phyloP scores from a whole-genome alignment of 1,139 yeast species.

The Candida sanyaensis region DNA sequence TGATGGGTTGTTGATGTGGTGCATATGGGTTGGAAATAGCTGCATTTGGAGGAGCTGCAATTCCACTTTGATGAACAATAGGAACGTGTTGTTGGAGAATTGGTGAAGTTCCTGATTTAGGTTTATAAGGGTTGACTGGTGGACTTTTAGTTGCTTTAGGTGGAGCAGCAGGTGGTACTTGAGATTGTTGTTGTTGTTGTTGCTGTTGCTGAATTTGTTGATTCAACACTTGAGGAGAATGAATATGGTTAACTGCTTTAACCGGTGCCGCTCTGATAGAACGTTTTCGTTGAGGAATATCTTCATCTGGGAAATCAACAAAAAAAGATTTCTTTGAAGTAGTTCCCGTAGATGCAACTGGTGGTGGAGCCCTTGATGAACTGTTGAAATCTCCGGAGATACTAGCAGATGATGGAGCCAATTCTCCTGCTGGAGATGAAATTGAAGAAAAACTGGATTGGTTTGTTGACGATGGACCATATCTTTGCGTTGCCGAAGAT shows the following conservation, averaged over 20 bases:
- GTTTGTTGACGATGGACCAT: slow-evolving; percentile 21
- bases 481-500: slow-evolving; percentile 18
- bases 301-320: slow-evolving; percentile 51
- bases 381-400: slow-evolving; percentile 1
- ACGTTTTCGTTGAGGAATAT: slow-evolving; percentile 26
- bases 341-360: slow-evolving; percentile 6
- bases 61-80: slow-evolving; percentile 11
- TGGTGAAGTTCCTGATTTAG: slow-evolving; percentile 17
- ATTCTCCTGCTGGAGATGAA: slow-evolving; percentile 15
- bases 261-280: slow-evolving; percentile 34
- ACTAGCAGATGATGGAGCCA: slow-evolving; percentile 5
- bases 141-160: slow-evolving; percentile 16
- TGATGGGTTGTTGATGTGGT: slow-evolving; percentile 4
- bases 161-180: slow-evolving; percentile 11
- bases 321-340: slow-evolving; percentile 46
- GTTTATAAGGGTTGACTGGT: slow-evolving; percentile 18
- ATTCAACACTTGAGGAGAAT: slow-evolving; percentile 7
- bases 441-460: slow-evolving; percentile 11
- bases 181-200: slow-evolving; percentile 3
- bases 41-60: slow-evolving; percentile 21
- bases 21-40: slow-evolving; percentile 10
- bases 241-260: slow-evolving; percentile 15
- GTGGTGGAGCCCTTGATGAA: slow-evolving; percentile 9
- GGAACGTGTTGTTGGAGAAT: slow-evolving; percentile 16
- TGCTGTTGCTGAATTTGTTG: slow-evolving; percentile 5